phyloP scores from a whole-genome alignment of 2,329 filamentous ascomycete genomes.

The Verticillium tricorpus region DNA sequence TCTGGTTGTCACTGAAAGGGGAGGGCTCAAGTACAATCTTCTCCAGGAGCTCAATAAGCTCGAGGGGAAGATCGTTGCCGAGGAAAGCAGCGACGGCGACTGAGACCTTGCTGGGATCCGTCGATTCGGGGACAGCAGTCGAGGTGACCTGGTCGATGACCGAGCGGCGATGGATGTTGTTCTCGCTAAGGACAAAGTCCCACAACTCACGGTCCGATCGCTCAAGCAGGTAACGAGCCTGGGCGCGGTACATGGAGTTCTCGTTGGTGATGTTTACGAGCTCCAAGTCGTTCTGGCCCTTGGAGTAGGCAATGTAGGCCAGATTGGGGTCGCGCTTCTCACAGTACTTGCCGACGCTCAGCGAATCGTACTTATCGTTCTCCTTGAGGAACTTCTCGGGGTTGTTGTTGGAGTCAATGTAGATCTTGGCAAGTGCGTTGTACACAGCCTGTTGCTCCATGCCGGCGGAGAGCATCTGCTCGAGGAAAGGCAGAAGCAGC shows the following conservation, averaged over 20 bases:
- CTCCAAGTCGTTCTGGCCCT: constrained; percentile 96
- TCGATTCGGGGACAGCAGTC: constrained; percentile 89
- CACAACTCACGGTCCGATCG: constrained; percentile 87
- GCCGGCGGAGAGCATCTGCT: constrained; percentile 80
- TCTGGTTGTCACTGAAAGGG: constrained; percentile 95
- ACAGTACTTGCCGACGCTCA: constrained; percentile 94
- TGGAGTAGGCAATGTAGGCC: constrained; percentile 89
- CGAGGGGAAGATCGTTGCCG: constrained; percentile 81
- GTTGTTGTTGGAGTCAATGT: constrained; percentile 98
- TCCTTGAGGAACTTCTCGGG: constrained; percentile 96
- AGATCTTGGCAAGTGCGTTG: constrained; percentile 98
- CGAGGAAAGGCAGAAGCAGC: constrained; percentile 91
- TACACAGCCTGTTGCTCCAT: constrained; percentile 96
- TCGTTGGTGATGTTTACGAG: constrained; percentile 98
- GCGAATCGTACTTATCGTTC: constrained; percentile 92
- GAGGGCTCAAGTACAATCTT: constrained; percentile 99
- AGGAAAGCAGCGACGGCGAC: constrained; percentile 93
- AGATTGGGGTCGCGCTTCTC: constrained; percentile 97
- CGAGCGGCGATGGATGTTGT: constrained; percentile 91
- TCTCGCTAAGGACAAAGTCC: constrained; percentile 89
- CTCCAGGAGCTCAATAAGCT: constrained; percentile 95
- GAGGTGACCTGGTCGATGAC: constrained; percentile 95
- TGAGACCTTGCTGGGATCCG: constrained; percentile 89
- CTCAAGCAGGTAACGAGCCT: constrained; percentile 90
- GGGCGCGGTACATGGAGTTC: constrained; percentile 99